Evolutionary conservation across 1,284 basidiomycete genomes (phyloP), one percentile per base, ranked within the genome.

Genomic region (Irpex sp.): DNA sequence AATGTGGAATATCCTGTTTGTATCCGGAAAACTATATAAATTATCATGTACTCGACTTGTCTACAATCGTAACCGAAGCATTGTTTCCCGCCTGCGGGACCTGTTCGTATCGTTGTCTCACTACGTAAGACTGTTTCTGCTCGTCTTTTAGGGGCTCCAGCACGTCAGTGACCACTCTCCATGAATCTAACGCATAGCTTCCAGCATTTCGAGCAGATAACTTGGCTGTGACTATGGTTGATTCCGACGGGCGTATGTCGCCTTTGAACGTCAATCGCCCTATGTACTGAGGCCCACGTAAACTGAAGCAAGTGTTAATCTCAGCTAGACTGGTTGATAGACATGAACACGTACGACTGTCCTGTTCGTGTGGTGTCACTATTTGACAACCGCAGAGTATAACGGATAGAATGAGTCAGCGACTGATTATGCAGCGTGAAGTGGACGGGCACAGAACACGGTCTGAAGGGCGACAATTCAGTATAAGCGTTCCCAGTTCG

Each of bases 381-480:
- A 36, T 77, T 68, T 44, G 69, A 71, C 11, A 89, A 72, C 66
- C 76, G 83, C n/a, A 92, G 73, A 21, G 80, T 75, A 66, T 83
- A 89, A 34, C 81, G 80, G 6, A 79, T 79, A 26, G 78, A 73
- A 65, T 86, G 81, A 3, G 87, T 87, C 58, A 82, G 73, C 0
- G 91, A 93, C 69, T 85, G 82, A 68, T 96, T 96, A 58, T 85
- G 82, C 56, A 96, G 69, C 36, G 74, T 75, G 67, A 94, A 83
- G 4, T 77, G 72, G 9, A 92, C 76, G 0, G 85, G 81, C 2
- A 85, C 74, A 44, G 79, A 77, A 68, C 83, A 86, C 1, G 85
- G 79, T 13, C 92, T 93, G 60, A 15, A 60, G 13, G 36, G 21
- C 34, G 19, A 5, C 47, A 19, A 59, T 40, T 21, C 55, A n/a